These are phyloP conservation scores for Thielaviopsis euricoi DNA, from an alignment of 2,329 filamentous ascomycete genomes.

Conservation along the genomic window DNA sequence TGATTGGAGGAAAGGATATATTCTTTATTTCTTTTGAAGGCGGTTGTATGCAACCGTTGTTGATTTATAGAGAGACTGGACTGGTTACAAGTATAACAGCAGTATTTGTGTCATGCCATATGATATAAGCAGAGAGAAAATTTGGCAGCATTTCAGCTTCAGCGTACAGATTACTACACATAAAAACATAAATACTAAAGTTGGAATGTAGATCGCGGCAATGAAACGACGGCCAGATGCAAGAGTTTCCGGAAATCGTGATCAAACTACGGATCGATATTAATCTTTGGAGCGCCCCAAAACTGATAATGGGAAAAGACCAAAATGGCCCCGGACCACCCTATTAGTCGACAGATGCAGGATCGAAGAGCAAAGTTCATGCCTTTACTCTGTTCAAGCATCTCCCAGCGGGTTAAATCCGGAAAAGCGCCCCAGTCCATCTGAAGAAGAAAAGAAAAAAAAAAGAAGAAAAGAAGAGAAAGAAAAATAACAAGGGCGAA, in stretches of 20 bases:
- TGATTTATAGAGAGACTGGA: too few relatives aligned
- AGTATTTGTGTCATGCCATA: too few relatives aligned
- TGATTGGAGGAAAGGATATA: too few relatives aligned
- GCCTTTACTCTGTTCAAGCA: background rate
- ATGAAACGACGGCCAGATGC: constrained; percentile 40
- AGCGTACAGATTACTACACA: too few relatives aligned
- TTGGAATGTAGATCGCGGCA: constrained; percentile 36
- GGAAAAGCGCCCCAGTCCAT: constrained; percentile 14
- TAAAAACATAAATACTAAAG: too few relatives aligned
- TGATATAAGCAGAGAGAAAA: too few relatives aligned
- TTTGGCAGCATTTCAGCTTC: background rate
- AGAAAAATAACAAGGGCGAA: constrained; percentile 1
- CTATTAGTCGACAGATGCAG: constrained; percentile 6
- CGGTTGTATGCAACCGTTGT: too few relatives aligned
- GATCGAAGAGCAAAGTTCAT: constrained; percentile 20
- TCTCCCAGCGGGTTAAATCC: constrained; percentile 15
- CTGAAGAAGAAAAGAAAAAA: constrained; percentile 19
- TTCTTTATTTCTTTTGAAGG: too few relatives aligned
- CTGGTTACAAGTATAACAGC: too few relatives aligned
- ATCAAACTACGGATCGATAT: constrained; percentile 29
- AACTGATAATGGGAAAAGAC: constrained; percentile 12
- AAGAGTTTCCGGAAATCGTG: constrained; percentile 28
- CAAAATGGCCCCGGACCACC: constrained; percentile 18
- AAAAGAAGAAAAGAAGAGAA: constrained; percentile 5
- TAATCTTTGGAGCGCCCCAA: constrained; percentile 8